Percentiles rank a stretch among this genome's conserved stretches.
These are phyloP conservation scores for Cardamine chenopodiifolia DNA, from an alignment of 345 rosid species.

Conservation along the genomic window DNA sequence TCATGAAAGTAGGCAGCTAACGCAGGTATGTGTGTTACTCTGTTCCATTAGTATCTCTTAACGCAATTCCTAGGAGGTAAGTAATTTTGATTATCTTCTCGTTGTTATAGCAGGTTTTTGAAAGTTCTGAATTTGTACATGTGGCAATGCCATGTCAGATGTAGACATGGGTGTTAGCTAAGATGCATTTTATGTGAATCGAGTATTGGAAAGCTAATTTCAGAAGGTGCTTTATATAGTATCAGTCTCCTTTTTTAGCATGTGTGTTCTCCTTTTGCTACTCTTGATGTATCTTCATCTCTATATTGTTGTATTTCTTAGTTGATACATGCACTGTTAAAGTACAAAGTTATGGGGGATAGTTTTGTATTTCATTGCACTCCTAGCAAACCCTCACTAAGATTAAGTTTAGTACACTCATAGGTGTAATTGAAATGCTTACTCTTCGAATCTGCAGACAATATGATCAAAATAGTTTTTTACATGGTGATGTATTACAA, in stretches of 20 bases:
- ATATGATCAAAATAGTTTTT: background rate
- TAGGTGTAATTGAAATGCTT: background rate
- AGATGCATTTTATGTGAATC: slow-evolving; percentile 36
- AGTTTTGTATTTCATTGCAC: slow-evolving; percentile 1
- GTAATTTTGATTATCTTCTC: slow-evolving; percentile 14
- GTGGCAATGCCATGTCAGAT: slow-evolving; percentile 33
- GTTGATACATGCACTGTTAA: slow-evolving; percentile 11
- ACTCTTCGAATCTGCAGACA: background rate
- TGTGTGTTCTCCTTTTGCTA: slow-evolving; percentile 4
- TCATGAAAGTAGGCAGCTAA: slow-evolving; percentile 98
- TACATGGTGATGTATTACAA: background rate
- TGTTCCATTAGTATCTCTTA: background rate
- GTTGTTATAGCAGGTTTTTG: slow-evolving; percentile 32
- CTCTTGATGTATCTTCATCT: slow-evolving; percentile 16
- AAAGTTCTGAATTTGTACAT: slow-evolving; percentile 32
- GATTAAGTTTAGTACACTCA: background rate
- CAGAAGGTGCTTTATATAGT: slow-evolving; percentile 31
- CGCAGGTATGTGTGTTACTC: slow-evolving; percentile 69
- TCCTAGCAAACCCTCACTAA: background rate
- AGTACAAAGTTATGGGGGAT: background rate
- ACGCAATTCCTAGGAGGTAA: slow-evolving; percentile 8
- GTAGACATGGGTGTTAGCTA: slow-evolving; percentile 37
- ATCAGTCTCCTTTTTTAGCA: slow-evolving; percentile 16
- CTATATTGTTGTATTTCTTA: background rate
- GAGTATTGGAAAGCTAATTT: slow-evolving; percentile 32